Percentiles rank a stretch among this genome's conserved stretches.
Conservation (phyloP, 225 moss, liverwort and hornwort genomes). For the Pseudisothecium myosuroides region DNA sequence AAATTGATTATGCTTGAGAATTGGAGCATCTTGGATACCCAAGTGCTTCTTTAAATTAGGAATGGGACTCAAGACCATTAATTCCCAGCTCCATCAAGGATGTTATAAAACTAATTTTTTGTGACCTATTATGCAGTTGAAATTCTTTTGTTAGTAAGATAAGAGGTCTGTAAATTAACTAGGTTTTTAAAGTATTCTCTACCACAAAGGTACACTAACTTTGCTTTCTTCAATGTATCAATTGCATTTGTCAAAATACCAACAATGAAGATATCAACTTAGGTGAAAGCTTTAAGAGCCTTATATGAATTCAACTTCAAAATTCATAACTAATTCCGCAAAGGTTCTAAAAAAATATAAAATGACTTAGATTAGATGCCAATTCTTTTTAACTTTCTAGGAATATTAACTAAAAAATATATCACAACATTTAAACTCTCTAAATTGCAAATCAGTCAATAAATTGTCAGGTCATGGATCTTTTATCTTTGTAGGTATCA, state of each 20-base stretch:
- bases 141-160: fast-evolving
- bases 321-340: fast-evolving
- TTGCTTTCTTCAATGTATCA: not conserved
- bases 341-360: not conserved
- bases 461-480: not conserved
- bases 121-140: fast-evolving
- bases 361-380: not conserved
- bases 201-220: fast-evolving
- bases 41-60: not conserved
- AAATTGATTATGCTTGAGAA: not conserved
- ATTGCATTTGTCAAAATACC: not conserved
- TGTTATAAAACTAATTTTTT: not conserved
- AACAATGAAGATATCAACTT: fast-evolving
- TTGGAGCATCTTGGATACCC: fast-evolving
- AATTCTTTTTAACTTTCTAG: not conserved
- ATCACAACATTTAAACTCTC: fast-evolving
- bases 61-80: fast-evolving
- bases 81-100: fast-evolving
- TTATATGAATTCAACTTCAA: not conserved
- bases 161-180: fast-evolving
- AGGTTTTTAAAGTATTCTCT: not conserved
- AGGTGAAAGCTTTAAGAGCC: fast-evolving
- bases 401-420: not conserved
- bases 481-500: fast-evolving
- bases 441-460: fast-evolving